Conservation (phyloP, 2,329 filamentous ascomycete species). For the Aureobasidium namibiae region DNA sequence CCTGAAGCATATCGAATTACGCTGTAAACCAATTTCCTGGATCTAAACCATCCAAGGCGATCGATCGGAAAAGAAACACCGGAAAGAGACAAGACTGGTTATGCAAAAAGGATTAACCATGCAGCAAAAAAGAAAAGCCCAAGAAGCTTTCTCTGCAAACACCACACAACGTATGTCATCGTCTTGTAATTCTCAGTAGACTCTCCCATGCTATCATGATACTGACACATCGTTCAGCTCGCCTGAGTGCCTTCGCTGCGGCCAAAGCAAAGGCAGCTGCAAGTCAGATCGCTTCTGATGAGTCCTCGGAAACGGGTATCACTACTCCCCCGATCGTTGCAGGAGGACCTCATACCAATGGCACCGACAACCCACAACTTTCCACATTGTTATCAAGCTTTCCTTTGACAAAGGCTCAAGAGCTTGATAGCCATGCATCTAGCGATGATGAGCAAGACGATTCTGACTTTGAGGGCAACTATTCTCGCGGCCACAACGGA, state of each 20-base stretch:
- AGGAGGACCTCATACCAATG: neutral
- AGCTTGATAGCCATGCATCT: conserved; percentile 15
- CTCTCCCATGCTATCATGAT: neutral
- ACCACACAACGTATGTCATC: neutral
- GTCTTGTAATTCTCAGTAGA: too few relatives aligned
- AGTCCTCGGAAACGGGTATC: neutral
- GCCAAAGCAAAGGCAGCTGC: conserved; percentile 15
- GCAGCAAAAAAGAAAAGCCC: conserved; percentile 26
- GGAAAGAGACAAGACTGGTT: neutral
- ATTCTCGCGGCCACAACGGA: neutral
- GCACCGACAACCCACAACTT: neutral
- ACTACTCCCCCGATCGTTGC: neutral
- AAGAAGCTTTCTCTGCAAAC: conserved; percentile 25
- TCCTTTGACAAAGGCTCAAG: conserved; percentile 15
- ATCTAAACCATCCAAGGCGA: neutral
- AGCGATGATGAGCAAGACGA: conserved; percentile 4
- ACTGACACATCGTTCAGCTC: conserved; percentile 14
- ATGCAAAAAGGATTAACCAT: conserved; percentile 15
- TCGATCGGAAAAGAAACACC: neutral
- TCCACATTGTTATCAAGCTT: conserved; percentile 7
- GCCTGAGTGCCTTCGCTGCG: conserved; percentile 27
- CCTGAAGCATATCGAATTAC: too few relatives aligned
- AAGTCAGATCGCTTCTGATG: neutral
- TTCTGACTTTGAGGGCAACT: neutral
- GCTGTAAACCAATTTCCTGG: neutral